Evolutionary conservation across 371 early-diverging fungal species (phyloP), one percentile per base, ranked within the genome.

Genomic region (Lichtheimia ramosa): DNA sequence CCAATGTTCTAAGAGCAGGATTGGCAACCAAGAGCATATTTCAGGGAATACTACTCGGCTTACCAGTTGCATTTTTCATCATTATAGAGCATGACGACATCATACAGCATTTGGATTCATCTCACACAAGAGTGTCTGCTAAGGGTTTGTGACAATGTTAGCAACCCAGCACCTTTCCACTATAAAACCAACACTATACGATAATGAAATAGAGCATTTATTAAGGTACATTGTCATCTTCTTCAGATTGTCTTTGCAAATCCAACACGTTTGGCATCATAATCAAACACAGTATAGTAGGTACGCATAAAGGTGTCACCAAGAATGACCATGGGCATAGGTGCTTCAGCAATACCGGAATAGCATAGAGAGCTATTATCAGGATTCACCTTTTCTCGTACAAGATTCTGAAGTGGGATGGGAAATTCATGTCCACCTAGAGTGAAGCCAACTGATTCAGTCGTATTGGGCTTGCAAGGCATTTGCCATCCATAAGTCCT

Each of bases 401-500:
- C 64, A 1, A 77, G 39, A 48, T 71, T 65, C 3, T 15, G 48
- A 4, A 66, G 24, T 7, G 54, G 39, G 12, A 68, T 18, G 12
- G 69, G 59, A 43, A 77, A 71, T 1, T 66, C 61, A n/a, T 64
- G 54, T 0, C 49, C 55, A 28, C 65, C 70, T 3, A 77, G 41
- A 13, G 58, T 48, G 49, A 77, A 69, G 5, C 27, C 48, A 41
- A 73, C 54, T 1, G 56, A 54, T 13, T 52, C 50, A 21, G 49
- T 23, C 8, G 27, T 39, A 12, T n/a, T 48, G 2, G 53, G 40
- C 64, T 8, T 62, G 43, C 82, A 74, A 13, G 81, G 82, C 23
- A 83, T 61, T 27, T 73, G 69, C 84, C 82, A 83, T 4, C 84
- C 82, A 41, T 65, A 61, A 12, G 56, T 27, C 1, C 42, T 40